Evolutionary conservation across 768 basidiomycete species (phyloP), one percentile per base, ranked within the genome.

Genomic region (Lactarius psammicola): DNA sequence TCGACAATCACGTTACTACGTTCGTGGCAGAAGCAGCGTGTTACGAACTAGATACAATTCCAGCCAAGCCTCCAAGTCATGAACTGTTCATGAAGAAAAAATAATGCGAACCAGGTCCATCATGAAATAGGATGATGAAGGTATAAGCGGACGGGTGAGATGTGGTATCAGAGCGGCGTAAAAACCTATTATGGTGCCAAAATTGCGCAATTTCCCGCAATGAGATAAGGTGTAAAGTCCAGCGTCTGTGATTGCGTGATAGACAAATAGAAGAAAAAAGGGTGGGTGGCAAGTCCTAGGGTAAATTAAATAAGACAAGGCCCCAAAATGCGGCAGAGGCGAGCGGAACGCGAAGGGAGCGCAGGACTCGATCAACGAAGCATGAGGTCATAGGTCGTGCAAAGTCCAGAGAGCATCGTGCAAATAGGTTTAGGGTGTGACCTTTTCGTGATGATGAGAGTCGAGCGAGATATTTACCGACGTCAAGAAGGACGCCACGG

Each of bases 121-220:
- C 38, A 38, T 23, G 56, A 57, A 46, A 60, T 31, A 49, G 31
- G 42, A 44, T 44, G 59, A 59, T 61, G 40, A 44, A 60, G 61
- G 56, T 63, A 63, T 66, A 63, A 63, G 61, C 42, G 58, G 56
- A 31, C 18, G 13, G 9, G 28, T 55, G 56, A 49, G 31, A 38
- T 66, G 65, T 63, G 65, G 65, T 66, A 66, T 66, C 60, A 30
- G 56, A 63, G 57, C 17, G 56, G 56, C 54, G 26, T 33, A 62
- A 66, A 59, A 5, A 46, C 59, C 61, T 66, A 58, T 62, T 38
- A 42, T 62, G 31, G 11, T 18, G 38, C 38, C 36, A 58, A 56
- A 31, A 51, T 11, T 40, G 55, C 60, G 26, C 49, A 54, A 49
- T 62, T 53, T 60, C 28, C 26, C 56, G 34, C 44, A 18, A 38